Conservation (phyloP, 306 rosid species). For the Neltuma alba region DNA sequence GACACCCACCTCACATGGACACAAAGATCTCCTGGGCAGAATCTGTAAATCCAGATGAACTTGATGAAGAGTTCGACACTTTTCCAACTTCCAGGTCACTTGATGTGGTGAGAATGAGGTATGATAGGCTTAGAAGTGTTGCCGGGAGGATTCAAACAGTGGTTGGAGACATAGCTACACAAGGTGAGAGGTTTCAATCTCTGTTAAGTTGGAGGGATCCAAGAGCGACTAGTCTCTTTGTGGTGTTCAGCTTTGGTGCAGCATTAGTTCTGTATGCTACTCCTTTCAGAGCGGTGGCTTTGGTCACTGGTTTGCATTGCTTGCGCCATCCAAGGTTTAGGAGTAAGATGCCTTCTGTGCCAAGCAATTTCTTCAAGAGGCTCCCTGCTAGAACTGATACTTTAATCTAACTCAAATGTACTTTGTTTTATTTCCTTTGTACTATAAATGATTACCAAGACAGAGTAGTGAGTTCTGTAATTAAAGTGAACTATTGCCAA, state of each 20-base stretch:
- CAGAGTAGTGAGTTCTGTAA: neutral
- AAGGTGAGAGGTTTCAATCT: slow-evolving; percentile 89
- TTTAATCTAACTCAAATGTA: slow-evolving; percentile 58
- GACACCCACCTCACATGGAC: slow-evolving; percentile 91
- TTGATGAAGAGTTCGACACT: slow-evolving; percentile 95
- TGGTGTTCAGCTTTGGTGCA: slow-evolving; percentile 65
- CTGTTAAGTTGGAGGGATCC: slow-evolving; percentile 93
- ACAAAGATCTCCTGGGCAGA: slow-evolving; percentile 91
- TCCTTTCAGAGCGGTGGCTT: slow-evolving; percentile 78
- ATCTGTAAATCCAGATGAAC: slow-evolving; percentile 77
- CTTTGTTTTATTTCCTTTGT: neutral
- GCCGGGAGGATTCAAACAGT: slow-evolving; percentile 93
- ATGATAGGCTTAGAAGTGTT: slow-evolving; percentile 86
- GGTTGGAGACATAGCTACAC: slow-evolving; percentile 96
- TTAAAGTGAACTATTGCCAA: neutral
- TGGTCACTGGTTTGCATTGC: slow-evolving; percentile 69
- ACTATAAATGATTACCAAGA: neutral
- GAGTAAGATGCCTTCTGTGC: slow-evolving; percentile 81
- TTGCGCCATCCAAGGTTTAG: slow-evolving; percentile 85
- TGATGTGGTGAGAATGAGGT: slow-evolving; percentile 80
- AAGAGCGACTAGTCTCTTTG: slow-evolving; percentile 82
- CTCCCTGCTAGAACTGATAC: slow-evolving; percentile 81
- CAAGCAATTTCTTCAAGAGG: slow-evolving; percentile 90
- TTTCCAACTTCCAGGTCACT: slow-evolving; percentile 74
- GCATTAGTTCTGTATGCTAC: slow-evolving; percentile 75